Conservation (phyloP, 1,284 basidiomycete genomes). For the Sanghuangporus sanghuang region DNA sequence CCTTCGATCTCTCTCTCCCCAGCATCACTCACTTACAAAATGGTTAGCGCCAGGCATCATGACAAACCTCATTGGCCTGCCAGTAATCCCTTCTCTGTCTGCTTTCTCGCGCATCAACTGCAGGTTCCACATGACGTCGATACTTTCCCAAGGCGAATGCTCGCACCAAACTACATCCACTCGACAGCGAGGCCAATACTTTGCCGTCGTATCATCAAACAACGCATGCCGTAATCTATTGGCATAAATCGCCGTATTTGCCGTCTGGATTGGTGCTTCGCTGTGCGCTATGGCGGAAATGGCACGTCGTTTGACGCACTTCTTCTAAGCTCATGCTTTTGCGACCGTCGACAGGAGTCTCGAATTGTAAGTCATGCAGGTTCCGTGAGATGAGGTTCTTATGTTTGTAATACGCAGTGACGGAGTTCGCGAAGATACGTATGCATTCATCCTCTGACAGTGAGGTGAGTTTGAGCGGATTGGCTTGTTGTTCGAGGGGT, state of each 20-base stretch:
- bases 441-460: slow-evolving; percentile 8
- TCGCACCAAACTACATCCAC: slow-evolving; percentile 18
- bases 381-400: slow-evolving; percentile 11
- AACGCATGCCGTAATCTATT: slow-evolving; percentile 16
- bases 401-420: slow-evolving; percentile 19
- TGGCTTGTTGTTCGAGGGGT: background rate
- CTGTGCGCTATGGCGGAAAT: slow-evolving; percentile 8
- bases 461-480: slow-evolving; percentile 1
- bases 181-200: slow-evolving; percentile 11
- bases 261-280: slow-evolving; percentile 7
- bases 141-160: slow-evolving; percentile 12
- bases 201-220: slow-evolving; percentile 7
- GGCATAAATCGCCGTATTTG: background rate
- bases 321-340: slow-evolving; percentile 17
- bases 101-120: slow-evolving; percentile 9
- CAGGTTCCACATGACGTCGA: slow-evolving; percentile 16
- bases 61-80: slow-evolving; percentile 11
- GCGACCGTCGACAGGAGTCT: background rate
- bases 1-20: background rate
- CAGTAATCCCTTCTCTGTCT: slow-evolving; percentile 8
- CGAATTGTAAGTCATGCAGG: slow-evolving; percentile 5
- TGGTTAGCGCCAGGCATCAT: slow-evolving; percentile 19
- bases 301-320: slow-evolving; percentile 5
- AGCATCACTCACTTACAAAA: slow-evolving; percentile 17
- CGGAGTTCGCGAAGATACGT: slow-evolving; percentile 13